Percentiles rank a stretch among this genome's conserved stretches.
Evolutionary conservation across 805 yeast genomes (phyloP).

Genomic region (Helenozyma baotianmanensis): DNA sequence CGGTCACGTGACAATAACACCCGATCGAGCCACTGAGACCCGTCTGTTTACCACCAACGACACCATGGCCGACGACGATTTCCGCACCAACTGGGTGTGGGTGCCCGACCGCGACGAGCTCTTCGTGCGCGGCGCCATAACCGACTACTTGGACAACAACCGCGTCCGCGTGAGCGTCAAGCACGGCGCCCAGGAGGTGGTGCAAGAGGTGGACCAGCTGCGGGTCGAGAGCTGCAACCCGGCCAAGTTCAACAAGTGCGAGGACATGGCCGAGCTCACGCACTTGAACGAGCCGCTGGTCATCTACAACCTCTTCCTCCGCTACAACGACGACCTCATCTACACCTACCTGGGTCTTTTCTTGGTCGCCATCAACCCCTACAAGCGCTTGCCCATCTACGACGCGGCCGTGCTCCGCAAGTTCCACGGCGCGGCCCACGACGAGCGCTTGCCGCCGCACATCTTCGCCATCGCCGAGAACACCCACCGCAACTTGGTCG

Average conservation of each 20-base stretch:
- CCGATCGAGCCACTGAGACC: no score
- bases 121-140: conserved; percentile 58
- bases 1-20: no score
- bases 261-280: conserved; percentile 94
- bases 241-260: conserved; percentile 79
- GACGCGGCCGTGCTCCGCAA: conserved; percentile 50
- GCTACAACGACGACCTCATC: conserved; percentile 75
- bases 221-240: conserved; percentile 72
- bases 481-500: conserved; percentile 72
- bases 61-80: conserved; percentile 14
- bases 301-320: conserved; percentile 70
- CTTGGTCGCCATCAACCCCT: conserved; percentile 93
- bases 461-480: conserved; percentile 86
- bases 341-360: conserved; percentile 95
- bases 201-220: conserved; percentile 41
- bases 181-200: conserved; percentile 39
- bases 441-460: conserved; percentile 62
- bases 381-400: conserved; percentile 69
- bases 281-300: conserved; percentile 94
- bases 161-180: conserved; percentile 33
- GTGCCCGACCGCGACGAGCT: conserved; percentile 54
- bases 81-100: conserved; percentile 64
- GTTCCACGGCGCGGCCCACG: conserved; percentile 39
- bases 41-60: background rate
- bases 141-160: conserved; percentile 37